Evolutionary conservation across 345 rosid species (phyloP).

Genomic region (Eucalyptus erythrocorys): DNA sequence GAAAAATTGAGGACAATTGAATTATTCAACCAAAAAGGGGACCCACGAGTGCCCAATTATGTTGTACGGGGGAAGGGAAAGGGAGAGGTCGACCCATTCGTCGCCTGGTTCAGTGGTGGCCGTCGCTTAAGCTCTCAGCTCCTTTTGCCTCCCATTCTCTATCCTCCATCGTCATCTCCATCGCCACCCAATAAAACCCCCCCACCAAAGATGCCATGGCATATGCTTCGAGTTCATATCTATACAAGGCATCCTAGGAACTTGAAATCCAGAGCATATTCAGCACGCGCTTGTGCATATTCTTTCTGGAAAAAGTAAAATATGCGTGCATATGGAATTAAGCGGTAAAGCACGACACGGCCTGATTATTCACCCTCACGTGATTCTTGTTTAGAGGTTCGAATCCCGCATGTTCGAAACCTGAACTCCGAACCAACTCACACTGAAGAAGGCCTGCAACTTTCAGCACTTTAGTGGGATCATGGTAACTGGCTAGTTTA

Average conservation of each 20-base stretch:
- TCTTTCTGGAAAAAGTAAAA: neutral
- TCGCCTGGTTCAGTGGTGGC: neutral
- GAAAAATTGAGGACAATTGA: neutral
- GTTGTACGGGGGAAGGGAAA: neutral
- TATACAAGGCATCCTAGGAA: neutral
- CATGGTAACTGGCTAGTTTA: neutral
- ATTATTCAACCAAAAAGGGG: neutral
- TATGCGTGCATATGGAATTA: neutral
- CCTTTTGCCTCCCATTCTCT: neutral
- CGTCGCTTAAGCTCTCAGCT: neutral
- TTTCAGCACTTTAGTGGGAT: neutral
- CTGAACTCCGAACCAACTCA: neutral
- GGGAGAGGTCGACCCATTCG: neutral
- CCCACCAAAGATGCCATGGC: neutral
- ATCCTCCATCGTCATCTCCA: neutral
- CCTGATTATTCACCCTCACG: neutral
- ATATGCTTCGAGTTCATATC: neutral
- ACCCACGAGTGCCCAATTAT: neutral
- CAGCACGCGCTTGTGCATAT: neutral
- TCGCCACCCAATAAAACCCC: neutral
- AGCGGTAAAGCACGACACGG: neutral
- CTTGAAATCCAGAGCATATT: neutral
- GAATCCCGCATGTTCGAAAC: neutral
- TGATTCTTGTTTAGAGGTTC: neutral
- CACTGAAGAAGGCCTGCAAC: neutral